Percentiles rank a stretch among this genome's conserved stretches.
Evolutionary conservation across 2,329 filamentous ascomycete species (phyloP).

Genomic region (Colletotrichum godetiae): DNA sequence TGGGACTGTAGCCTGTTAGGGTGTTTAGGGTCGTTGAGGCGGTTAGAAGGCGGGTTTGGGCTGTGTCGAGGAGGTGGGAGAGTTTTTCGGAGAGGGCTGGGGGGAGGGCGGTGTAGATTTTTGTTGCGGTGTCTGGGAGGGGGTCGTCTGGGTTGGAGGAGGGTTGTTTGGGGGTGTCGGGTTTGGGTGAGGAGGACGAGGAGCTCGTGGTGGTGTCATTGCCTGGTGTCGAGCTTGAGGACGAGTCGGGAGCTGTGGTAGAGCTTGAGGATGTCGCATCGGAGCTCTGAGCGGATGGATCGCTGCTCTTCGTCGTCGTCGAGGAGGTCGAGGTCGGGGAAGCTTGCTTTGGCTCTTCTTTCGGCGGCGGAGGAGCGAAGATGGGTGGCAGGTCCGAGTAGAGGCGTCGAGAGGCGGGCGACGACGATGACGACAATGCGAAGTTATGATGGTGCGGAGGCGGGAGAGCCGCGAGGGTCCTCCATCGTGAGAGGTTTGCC

Average conservation of each 20-base stretch:
- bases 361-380: constrained; percentile 4
- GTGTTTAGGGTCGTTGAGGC: constrained; percentile 92
- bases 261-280: constrained; percentile 8
- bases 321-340: constrained; percentile 9
- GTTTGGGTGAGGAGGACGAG: neutral
- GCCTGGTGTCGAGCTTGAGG: neutral
- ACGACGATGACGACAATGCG: neutral
- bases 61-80: constrained; percentile 83
- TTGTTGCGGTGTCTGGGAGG: constrained; percentile 25
- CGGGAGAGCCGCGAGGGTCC: neutral
- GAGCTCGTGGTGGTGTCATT: constrained; percentile 6
- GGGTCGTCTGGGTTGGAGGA: constrained; percentile 1
- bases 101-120: constrained; percentile 46
- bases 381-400: constrained; percentile 18
- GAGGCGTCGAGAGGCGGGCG: neutral
- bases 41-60: constrained; percentile 86
- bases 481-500: constrained; percentile 18
- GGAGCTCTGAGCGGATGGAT: constrained; percentile 1
- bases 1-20: constrained; percentile 92
- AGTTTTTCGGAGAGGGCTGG: constrained; percentile 61
- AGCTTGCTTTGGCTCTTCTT: constrained; percentile 19
- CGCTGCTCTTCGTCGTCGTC: neutral
- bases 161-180: neutral
- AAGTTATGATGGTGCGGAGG: neutral
- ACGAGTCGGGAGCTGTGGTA: neutral